Evolutionary conservation across 140 eudicot species (phyloP), one percentile per base, ranked within the genome.

Genomic region (Senecio squalidus): DNA sequence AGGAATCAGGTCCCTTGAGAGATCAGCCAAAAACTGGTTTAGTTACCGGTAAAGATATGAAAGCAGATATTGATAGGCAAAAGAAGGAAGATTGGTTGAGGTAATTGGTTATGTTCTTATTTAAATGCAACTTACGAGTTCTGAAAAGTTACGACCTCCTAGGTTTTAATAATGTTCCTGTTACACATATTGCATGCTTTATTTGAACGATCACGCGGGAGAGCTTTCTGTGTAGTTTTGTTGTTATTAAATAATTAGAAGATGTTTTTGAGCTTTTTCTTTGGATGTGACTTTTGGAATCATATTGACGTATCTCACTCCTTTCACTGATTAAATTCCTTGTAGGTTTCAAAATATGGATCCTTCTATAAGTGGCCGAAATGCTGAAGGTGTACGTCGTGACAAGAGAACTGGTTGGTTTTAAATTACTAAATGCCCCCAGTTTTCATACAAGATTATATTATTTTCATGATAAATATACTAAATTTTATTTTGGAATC

Each of bases 321-420:
- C 39, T 10, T 58, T 61, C 31, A 45, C 64, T 5, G 16, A 24
- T 44, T 71, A 18, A 44, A 55, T 46, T 72, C 40, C 23, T 38
- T 67, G 43, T 29, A 92, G 98, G 86, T 92, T 84, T 67, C 68
- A 64, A 45, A 76, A 64, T 10, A 81, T 87, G 96, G 96, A 87
- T 70, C 89, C 96, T 57, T 84, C 93, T 29, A 41, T 84, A 30
- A 92, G 89, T 59, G 98, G 98, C 6, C 84, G 84, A 57, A 79
- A 70, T 55, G 98, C 98, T 36, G 96, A 82, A 68, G 77, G 95
- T 14, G 66, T 87, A 41, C 92, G 84, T 22, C 92, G 98, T 43
- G 78, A 88, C 68, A 92, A 84, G 72, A 69, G 24, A 72, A 89
- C 94, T 26, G 97, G 97, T 82, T 13, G 1, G 79, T 56, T 50